These are phyloP conservation scores for Xylaria polymorpha DNA, from an alignment of 2,329 filamentous ascomycete genomes.

Conservation along the genomic window DNA sequence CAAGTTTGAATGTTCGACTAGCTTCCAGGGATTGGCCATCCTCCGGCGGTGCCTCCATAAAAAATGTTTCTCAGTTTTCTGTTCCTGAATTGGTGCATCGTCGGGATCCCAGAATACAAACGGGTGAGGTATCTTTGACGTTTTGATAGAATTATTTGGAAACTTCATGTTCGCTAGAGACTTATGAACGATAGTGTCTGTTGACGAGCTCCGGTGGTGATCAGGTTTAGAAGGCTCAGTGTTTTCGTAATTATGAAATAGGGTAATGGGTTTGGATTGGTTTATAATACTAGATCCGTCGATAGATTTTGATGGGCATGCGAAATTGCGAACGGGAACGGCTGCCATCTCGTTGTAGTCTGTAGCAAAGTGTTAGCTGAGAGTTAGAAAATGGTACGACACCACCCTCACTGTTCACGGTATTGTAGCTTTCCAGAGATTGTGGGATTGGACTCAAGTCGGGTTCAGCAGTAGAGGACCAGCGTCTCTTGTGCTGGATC, in stretches of 20 bases:
- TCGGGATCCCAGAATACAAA: conserved; percentile 14
- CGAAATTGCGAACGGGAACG: conserved; percentile 37
- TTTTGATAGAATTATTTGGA: conserved; percentile 6
- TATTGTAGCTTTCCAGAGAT: conserved; percentile 50
- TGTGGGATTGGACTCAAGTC: conserved; percentile 62
- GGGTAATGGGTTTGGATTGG: conserved; percentile 21
- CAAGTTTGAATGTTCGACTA: conserved; percentile 26
- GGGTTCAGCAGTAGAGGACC: conserved; percentile 64
- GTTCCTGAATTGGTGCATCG: conserved; percentile 26
- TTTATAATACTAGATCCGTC: conserved; percentile 1
- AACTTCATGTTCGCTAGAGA: conserved; percentile 26
- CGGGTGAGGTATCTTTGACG: conserved; percentile 28
- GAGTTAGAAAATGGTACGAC: neutral
- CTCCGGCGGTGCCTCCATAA: conserved; percentile 50
- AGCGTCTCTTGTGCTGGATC: conserved; percentile 59
- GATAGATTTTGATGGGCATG: conserved; percentile 37
- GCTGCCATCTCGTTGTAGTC: conserved; percentile 35
- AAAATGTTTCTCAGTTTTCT: conserved; percentile 47
- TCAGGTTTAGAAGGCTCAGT: conserved; percentile 25
- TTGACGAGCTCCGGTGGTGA: conserved; percentile 37
- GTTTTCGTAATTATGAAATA: conserved; percentile 29
- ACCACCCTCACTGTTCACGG: conserved; percentile 40
- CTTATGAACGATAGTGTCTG: conserved; percentile 48
- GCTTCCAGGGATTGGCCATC: conserved; percentile 44
- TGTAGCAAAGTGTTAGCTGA: conserved; percentile 26